phyloP scores from a whole-genome alignment of 805 yeast species.

The Ogataea naganishii region DNA sequence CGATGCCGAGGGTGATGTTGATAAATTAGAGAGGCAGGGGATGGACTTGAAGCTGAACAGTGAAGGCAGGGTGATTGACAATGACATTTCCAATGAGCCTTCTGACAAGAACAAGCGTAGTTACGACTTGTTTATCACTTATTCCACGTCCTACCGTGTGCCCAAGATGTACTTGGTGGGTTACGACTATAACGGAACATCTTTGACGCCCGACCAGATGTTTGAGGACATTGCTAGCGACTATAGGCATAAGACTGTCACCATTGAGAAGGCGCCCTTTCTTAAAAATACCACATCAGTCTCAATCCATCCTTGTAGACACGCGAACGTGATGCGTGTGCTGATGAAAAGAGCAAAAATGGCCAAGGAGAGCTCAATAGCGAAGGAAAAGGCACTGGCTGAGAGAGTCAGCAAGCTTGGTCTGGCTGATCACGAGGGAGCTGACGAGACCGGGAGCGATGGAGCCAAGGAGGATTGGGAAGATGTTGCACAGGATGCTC shows the following conservation, averaged over 20 bases:
- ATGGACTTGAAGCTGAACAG: constrained; percentile 8
- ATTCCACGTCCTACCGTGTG: constrained; percentile 91
- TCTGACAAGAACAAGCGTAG: constrained; percentile 42
- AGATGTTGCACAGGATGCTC: constrained; percentile 29
- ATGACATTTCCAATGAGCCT: constrained; percentile 27
- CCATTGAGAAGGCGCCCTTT: constrained; percentile 89
- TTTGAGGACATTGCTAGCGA: constrained; percentile 90
- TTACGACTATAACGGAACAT: constrained; percentile 73
- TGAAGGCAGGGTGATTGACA: constrained; percentile 23
- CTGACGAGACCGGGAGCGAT: constrained; percentile 24
- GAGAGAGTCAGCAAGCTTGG: constrained; percentile 40
- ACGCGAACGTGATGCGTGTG: constrained; percentile 89
- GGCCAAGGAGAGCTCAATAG: constrained; percentile 28
- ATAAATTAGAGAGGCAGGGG: constrained; percentile 6
- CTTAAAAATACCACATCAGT: constrained; percentile 66
- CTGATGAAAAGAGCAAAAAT: constrained; percentile 64
- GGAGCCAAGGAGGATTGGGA: constrained; percentile 50
- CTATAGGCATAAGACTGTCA: constrained; percentile 91
- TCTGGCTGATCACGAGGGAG: constrained; percentile 26
- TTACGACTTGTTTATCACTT: constrained; percentile 85
- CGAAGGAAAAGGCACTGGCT: constrained; percentile 21
- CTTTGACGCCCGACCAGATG: constrained; percentile 83
- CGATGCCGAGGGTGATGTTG: constrained; percentile 18
- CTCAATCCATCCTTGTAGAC: constrained; percentile 94
- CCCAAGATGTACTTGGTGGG: constrained; percentile 93